A percentile compares a stretch with the other conserved stretches of the same genome.
phyloP scores from a whole-genome alignment of 768 basidiomycete genomes.

The Polyporus arcularius region DNA sequence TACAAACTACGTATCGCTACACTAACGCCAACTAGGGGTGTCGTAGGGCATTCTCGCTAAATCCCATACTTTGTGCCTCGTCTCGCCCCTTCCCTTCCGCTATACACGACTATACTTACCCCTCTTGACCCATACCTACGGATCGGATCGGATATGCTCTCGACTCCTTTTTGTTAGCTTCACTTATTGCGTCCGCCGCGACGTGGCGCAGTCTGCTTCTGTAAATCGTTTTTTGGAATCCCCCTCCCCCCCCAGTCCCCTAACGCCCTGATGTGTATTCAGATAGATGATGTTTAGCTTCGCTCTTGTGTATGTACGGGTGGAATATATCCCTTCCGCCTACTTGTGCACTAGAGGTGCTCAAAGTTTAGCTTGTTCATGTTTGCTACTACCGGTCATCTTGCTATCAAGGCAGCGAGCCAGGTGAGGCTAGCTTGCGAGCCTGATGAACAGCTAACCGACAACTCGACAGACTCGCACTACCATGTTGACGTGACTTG shows the following conservation, averaged over 20 bases:
- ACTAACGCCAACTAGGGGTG: constrained; percentile 12
- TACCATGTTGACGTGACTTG: no score
- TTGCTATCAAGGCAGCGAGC: no score
- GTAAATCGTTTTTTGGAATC: background rate
- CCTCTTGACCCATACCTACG: background rate
- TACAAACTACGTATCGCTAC: constrained; percentile 1
- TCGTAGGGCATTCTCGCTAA: constrained; percentile 23
- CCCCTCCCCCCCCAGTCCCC: background rate
- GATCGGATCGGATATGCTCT: background rate
- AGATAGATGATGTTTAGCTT: background rate
- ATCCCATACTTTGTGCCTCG: background rate
- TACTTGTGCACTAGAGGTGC: background rate
- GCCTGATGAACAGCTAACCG: no score
- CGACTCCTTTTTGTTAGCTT: background rate
- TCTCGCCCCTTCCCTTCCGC: background rate
- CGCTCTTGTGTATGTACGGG: constrained; percentile 14
- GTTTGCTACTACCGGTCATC: no score
- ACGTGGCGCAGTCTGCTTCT: background rate
- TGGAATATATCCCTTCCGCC: constrained; percentile 13
- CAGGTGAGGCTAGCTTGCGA: no score
- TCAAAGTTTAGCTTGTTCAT: no score
- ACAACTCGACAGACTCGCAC: no score
- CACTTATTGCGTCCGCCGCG: background rate
- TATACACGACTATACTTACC: background rate
- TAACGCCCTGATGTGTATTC: background rate